Base-by-base conservation (phyloP, 345 rosid species). In the Turritis glabra region DNA sequence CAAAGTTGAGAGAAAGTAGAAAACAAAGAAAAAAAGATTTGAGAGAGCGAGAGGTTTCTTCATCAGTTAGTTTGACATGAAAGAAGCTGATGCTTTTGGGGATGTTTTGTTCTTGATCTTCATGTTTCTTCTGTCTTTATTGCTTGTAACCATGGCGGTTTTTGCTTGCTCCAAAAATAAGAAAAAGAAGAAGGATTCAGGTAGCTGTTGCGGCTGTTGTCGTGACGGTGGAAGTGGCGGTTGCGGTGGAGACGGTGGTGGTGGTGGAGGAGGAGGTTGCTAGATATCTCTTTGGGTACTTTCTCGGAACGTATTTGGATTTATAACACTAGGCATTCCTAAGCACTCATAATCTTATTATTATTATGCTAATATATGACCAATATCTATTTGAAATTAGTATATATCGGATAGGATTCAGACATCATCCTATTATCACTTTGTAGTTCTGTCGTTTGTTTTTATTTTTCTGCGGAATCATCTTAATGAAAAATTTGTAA, bases 101-200 rank as follows among this genome's bases (percentile, higher is more conserved):
- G n/a, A 52, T 67, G 53, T 47, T 25, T 30, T 57, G 32, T 35
- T 41, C 73, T 69, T 57, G 59, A 46, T 66, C 67, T 66, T 66
- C 52, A 19, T 48, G 52, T 33, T 74, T 74, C 60, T 67, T 67
- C 9, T 58, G 17, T 75, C 73, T 58, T 38, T 75, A 48, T 14
- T 58, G 40, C 67, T 75, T 26, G 60, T 74, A 56, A 47, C 78
- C 13, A 26, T 74, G 67, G 51, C 25, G 7, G 53, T 57, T 57
- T 67, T 66, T 37, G 43, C 59, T 44, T 35, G 43, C 59, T 35
- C 13, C 5, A 12, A 22, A 9, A 58, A 44, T 17, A 55, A 64
- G 29, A 32, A 72, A 38, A 29, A 50, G 15, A 60, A 73, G 19
- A 29, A 52, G 8, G 62, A 7, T 51, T 37, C 50, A 56, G 8